phyloP scores from a whole-genome alignment of 192 early-diverging fungal species.

The Bifiguratus adelaidae region DNA sequence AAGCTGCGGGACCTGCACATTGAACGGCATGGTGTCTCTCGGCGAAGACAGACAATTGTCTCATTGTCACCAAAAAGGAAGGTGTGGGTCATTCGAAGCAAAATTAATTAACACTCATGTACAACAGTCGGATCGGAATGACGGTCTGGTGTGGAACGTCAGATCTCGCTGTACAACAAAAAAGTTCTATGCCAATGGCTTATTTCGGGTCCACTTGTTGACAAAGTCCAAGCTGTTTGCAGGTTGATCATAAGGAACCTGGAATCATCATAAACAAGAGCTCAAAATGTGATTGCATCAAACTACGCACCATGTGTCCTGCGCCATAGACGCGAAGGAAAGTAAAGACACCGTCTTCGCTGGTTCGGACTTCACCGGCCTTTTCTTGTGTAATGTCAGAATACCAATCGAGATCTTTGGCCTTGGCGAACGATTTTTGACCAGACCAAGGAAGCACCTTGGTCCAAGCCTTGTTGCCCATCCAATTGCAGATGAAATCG shows the following conservation, averaged over 20 bases:
- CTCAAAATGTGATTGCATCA: neutral
- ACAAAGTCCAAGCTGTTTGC: conserved; percentile 74
- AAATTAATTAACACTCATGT: no score
- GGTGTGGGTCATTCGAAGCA: no score
- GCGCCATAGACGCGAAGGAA: conserved; percentile 82
- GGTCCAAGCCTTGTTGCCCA: conserved; percentile 89
- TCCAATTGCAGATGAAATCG: conserved; percentile 28
- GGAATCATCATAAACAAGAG: neutral
- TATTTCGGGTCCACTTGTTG: conserved; percentile 80
- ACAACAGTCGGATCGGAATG: no score
- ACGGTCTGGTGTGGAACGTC: no score
- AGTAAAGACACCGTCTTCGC: conserved; percentile 51
- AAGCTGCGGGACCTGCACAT: no score
- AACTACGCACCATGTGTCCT: conserved; percentile 63
- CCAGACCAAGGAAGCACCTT: conserved; percentile 79
- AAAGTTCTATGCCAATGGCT: no score
- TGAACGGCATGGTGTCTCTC: no score
- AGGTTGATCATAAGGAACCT: conserved; percentile 87
- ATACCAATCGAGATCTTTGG: conserved; percentile 61
- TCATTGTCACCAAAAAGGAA: no score
- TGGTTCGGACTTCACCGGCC: conserved; percentile 58
- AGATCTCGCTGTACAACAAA: no score
- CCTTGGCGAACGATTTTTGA: conserved; percentile 51
- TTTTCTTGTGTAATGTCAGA: conserved; percentile 32
- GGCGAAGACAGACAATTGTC: no score